Conservation (phyloP, 805 yeast genomes). For the Ogataea angusta region DNA sequence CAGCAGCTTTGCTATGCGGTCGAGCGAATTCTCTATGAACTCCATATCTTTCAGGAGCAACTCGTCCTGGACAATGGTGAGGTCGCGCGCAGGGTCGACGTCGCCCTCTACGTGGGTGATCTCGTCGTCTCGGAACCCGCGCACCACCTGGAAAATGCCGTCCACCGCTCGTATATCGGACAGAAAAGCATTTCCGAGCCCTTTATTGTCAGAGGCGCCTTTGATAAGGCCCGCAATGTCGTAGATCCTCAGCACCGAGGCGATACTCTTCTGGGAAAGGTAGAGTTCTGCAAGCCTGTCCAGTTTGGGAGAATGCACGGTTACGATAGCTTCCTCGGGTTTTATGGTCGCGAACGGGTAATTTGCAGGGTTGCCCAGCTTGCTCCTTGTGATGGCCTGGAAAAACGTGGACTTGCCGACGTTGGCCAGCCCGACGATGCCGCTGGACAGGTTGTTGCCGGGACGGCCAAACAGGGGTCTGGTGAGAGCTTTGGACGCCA, state of each 20-base stretch:
- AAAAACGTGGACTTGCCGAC: constrained; percentile 60
- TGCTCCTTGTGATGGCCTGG: constrained; percentile 58
- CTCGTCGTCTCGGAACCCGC: constrained; percentile 62
- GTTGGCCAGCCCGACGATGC: constrained; percentile 63
- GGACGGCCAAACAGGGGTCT: constrained; percentile 32
- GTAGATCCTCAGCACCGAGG: constrained; percentile 54
- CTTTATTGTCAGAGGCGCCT: constrained; percentile 64
- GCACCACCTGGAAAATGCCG: constrained; percentile 65
- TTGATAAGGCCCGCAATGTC: constrained; percentile 72
- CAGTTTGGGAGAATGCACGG: constrained; percentile 50
- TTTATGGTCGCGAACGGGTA: constrained; percentile 77
- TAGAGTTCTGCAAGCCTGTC: constrained; percentile 47
- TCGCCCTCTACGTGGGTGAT: constrained; percentile 64
- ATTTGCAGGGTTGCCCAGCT: constrained; percentile 64
- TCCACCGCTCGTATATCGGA: constrained; percentile 69
- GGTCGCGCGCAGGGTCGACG: constrained; percentile 63
- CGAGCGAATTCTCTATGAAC: constrained; percentile 61
- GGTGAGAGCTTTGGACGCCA: constrained; percentile 2
- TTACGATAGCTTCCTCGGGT: constrained; percentile 61
- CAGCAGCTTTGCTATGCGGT: constrained; percentile 65
- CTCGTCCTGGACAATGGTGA: constrained; percentile 62
- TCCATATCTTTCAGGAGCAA: constrained; percentile 65
- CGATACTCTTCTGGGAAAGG: constrained; percentile 47
- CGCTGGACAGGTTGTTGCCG: constrained; percentile 37
- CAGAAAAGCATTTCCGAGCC: constrained; percentile 71